Evolutionary conservation across 768 basidiomycete species (phyloP).

Genomic region (Bullera alba): DNA sequence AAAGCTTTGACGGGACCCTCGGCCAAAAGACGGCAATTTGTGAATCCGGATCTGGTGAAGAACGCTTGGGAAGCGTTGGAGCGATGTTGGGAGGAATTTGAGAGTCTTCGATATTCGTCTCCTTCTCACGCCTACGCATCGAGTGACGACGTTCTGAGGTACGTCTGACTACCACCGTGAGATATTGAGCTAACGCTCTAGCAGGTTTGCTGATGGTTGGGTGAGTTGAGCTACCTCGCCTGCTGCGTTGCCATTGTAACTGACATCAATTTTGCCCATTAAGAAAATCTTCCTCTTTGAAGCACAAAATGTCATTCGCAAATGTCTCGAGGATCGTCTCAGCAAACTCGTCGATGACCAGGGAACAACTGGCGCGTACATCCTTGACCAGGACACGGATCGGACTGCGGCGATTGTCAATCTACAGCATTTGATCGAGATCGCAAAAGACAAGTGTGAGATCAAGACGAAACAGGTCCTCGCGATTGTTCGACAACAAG

Average conservation of each 20-base stretch:
- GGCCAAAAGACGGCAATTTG: constrained; percentile 56
- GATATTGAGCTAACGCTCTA: constrained; percentile 50
- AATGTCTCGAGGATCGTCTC: constrained; percentile 64
- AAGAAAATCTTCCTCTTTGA: constrained; percentile 80
- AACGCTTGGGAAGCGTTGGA: constrained; percentile 82
- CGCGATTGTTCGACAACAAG: constrained; percentile 50
- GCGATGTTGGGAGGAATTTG: constrained; percentile 76
- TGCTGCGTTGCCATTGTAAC: background rate
- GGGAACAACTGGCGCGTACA: constrained; percentile 9
- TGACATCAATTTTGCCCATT: constrained; percentile 3
- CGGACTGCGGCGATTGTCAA: constrained; percentile 35
- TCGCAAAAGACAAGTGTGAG: constrained; percentile 51
- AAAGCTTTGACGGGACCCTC: constrained; percentile 68
- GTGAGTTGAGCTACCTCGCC: constrained; percentile 48
- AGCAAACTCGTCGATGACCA: constrained; percentile 13
- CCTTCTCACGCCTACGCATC: constrained; percentile 45
- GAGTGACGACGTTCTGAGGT: constrained; percentile 52
- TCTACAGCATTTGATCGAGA: constrained; percentile 48
- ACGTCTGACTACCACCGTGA: constrained; percentile 42
- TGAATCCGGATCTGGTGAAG: constrained; percentile 61
- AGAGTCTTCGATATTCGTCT: constrained; percentile 49
- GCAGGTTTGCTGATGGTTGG: constrained; percentile 69
- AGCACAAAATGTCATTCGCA: constrained; percentile 77
- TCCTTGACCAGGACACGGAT: constrained; percentile 19
- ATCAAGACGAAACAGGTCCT: constrained; percentile 51